Evolutionary conservation across 75 land plant species (phyloP).

Genomic region (Gnetum montanum): DNA sequence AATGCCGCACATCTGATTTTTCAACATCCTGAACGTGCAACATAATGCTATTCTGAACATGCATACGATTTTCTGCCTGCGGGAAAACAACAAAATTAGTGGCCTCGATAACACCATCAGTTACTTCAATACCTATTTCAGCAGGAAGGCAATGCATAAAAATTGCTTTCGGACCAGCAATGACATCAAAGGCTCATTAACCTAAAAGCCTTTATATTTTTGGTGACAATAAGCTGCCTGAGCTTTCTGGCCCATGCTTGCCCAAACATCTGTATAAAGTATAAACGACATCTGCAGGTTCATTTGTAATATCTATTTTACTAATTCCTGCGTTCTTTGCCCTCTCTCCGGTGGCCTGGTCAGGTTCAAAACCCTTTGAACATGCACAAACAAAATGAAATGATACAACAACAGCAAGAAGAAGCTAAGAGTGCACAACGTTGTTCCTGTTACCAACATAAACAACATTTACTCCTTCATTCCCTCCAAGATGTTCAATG

Average conservation of each 20-base stretch:
- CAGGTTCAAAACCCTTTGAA: slow-evolving; percentile 94
- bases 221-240: slow-evolving; percentile 71
- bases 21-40: slow-evolving; percentile 81
- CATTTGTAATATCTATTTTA: slow-evolving; percentile 80
- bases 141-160: slow-evolving; percentile 99
- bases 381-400: slow-evolving; percentile 96
- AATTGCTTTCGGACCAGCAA: slow-evolving; percentile 75
- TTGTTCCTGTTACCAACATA: slow-evolving; percentile 98
- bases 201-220: slow-evolving; percentile 92
- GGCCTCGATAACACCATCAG: slow-evolving; percentile 88
- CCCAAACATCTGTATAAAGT: slow-evolving; percentile 98
- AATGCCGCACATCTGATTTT: too few relatives aligned
- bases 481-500: slow-evolving; percentile 68
- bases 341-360: slow-evolving; percentile 56
- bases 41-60: slow-evolving; percentile 95
- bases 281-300: slow-evolving; percentile 87
- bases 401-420: slow-evolving; percentile 78
- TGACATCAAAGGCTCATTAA: slow-evolving; percentile 79
- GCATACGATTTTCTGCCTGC: slow-evolving; percentile 98
- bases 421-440: slow-evolving; percentile 91
- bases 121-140: slow-evolving; percentile 88
- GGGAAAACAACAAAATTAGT: slow-evolving; percentile 88
- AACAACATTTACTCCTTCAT: slow-evolving; percentile 91
- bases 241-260: slow-evolving; percentile 99
- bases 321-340: slow-evolving; percentile 69